Conservation (phyloP, 2,329 filamentous ascomycete species). For the Sporothrix euskadiensis region DNA sequence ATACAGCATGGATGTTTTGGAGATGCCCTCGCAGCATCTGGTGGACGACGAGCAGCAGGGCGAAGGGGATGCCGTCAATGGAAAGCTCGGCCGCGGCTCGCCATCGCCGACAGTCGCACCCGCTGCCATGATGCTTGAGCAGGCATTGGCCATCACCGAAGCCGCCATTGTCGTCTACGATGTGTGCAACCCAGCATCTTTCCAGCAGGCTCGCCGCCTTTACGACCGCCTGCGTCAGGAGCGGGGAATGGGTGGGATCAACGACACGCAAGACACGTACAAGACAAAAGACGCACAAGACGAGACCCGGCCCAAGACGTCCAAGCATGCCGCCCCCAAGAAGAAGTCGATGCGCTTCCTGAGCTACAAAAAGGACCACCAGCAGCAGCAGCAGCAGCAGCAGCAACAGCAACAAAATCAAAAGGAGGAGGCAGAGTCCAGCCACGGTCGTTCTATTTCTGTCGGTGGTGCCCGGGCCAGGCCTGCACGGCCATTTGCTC, state of each 20-base stretch:
- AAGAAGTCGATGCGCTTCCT: conserved; percentile 14
- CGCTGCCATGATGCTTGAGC: conserved; percentile 38
- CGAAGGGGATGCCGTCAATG: not conserved
- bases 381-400: not conserved
- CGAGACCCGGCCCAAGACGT: not conserved
- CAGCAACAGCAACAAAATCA: not conserved
- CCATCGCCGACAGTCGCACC: not conserved
- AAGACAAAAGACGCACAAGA: not conserved
- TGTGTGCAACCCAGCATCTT: conserved; percentile 37
- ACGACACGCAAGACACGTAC: not conserved
- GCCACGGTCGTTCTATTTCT: not conserved
- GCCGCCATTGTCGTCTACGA: conserved; percentile 44
- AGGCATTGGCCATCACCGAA: conserved; percentile 46
- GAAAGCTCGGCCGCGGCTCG: not conserved
- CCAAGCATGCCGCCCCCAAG: not conserved
- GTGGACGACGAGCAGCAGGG: conserved; percentile 33
- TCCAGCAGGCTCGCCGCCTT: conserved; percentile 35
- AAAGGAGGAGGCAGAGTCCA: not conserved
- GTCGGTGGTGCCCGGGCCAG: not conserved
- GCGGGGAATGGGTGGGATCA: not conserved
- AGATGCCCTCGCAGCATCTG: conserved; percentile 42
- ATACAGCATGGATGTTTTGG: conserved; percentile 44
- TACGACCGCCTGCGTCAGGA: conserved; percentile 35
- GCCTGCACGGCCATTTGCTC: conserved; percentile 36
- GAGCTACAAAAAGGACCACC: conserved; percentile 3